Evolutionary conservation across 768 basidiomycete species (phyloP).

Genomic region (Agrocybe praecox): DNA sequence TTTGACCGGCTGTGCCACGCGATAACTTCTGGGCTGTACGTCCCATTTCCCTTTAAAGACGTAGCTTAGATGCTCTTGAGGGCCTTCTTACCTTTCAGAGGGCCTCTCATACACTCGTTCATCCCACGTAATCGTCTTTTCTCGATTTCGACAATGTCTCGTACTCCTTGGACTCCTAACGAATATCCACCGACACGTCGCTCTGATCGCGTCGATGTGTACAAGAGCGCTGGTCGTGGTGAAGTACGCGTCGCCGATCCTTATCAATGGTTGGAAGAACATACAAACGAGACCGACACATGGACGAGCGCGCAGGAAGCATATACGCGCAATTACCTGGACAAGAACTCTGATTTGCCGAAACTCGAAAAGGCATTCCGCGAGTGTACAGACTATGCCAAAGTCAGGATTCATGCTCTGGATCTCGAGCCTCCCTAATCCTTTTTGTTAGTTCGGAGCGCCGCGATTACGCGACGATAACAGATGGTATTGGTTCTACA

Average conservation of each 20-base stretch:
- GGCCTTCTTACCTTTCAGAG: conserved; percentile 1
- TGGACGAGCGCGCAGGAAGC: conserved; percentile 66
- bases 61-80: not conserved
- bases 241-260: conserved; percentile 69
- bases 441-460: conserved; percentile 54
- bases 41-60: not conserved
- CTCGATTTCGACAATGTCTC: conserved; percentile 31
- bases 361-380: conserved; percentile 62
- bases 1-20: too few species aligned
- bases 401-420: conserved; percentile 26
- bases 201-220: conserved; percentile 67
- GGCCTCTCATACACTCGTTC: conserved; percentile 23
- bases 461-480: conserved; percentile 65
- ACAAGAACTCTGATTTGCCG: conserved; percentile 60
- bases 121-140: conserved; percentile 22
- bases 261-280: conserved; percentile 73
- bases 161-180: conserved; percentile 55
- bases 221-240: conserved; percentile 65
- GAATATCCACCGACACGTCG: conserved; percentile 67
- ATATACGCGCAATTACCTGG: conserved; percentile 61
- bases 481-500: conserved; percentile 82
- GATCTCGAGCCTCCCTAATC: conserved; percentile 1
- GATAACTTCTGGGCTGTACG: too few species aligned
- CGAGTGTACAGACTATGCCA: conserved; percentile 42
- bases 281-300: conserved; percentile 61